Evolutionary conservation across 2,329 filamentous ascomycete species (phyloP), one percentile per base, ranked within the genome.

Genomic region (Aspergillus eucalypticola): DNA sequence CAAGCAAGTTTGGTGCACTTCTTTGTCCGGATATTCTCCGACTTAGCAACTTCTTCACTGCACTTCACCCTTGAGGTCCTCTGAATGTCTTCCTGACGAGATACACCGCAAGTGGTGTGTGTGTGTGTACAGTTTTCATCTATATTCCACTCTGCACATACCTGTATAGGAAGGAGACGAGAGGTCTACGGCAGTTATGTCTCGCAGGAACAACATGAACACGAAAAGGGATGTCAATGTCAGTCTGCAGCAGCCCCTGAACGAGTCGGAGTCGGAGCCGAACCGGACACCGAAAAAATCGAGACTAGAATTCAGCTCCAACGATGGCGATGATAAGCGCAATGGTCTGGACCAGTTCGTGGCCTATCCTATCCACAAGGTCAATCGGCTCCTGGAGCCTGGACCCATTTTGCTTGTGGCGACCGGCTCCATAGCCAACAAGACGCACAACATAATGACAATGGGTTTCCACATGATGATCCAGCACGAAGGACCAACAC

Each of bases 401-500:
- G 53, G 53, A n/a, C 53, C 53, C 8, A 23, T 55, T 6, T n/a
- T 55, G n/a, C 53, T 55, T 27, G 39, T 55, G 15, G 29, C 53
- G 8, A 55, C 53, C 8, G 53, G 53, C 23, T 55, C 53, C 8
- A 21, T 55, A 11, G 39, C 53, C 39, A 32, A 55, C 42, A 27
- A 21, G 53, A 55, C 53, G 53, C 53, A 55, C 53, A 46, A 55
- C 39, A 55, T 55, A 27, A 55, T 55, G 53, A 55, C 53, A 29
- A 55, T 55, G 53, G 53, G 53, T 10, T 55, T 55, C 21, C 53
- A 55, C 39, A 55, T 55, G 53, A 55, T 55, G 53, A 55, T 55
- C 23, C 53, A 55, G 39, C 53, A 55, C 19, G 39, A 55, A 32
- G 39, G 27, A 19, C 53, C 53, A 55, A 55, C 53, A 46, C 53